These are phyloP conservation scores for Blastobotrys malaysiensis DNA, from an alignment of 1,139 yeast species.

Conservation along the genomic window DNA sequence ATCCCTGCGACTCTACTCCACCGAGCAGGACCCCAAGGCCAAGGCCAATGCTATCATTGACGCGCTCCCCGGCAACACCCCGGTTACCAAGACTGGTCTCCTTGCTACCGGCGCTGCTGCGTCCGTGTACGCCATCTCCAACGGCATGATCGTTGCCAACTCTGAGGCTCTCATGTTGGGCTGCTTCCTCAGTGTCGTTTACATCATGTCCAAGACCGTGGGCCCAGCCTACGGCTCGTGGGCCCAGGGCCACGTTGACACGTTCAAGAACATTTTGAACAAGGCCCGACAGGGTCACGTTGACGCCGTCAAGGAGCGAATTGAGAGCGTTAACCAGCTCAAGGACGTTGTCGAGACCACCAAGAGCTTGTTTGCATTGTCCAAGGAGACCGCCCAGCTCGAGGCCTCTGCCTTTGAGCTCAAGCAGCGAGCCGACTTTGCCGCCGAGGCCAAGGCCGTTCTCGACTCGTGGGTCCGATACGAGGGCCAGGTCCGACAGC, in stretches of 20 bases:
- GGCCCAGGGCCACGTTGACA: conserved; percentile 87
- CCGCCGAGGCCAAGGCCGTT: conserved; percentile 86
- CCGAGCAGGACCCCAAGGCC: conserved; percentile 67
- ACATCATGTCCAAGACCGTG: conserved; percentile 74
- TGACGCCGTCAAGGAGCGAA: conserved; percentile 88
- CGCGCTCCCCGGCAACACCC: conserved; percentile 88
- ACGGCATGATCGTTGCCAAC: conserved; percentile 86
- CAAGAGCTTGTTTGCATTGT: conserved; percentile 82
- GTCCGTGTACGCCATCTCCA: conserved; percentile 86
- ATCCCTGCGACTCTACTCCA: conserved; percentile 31
- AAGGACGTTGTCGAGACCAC: conserved; percentile 91
- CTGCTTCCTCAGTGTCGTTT: conserved; percentile 73
- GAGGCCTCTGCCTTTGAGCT: conserved; percentile 92
- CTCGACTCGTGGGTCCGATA: conserved; percentile 99
- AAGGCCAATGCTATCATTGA: conserved; percentile 88
- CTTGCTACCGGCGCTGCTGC: conserved; percentile 95
- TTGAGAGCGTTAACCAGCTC: conserved; percentile 78
- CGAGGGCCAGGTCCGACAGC: conserved; percentile 93
- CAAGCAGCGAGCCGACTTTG: conserved; percentile 84
- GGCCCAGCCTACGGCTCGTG: conserved; percentile 94
- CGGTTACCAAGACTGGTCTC: conserved; percentile 87
- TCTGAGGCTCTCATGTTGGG: conserved; percentile 86
- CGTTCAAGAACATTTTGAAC: conserved; percentile 76
- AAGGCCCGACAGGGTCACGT: conserved; percentile 88
- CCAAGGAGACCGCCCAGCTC: conserved; percentile 93